These are phyloP conservation scores for Stephania japonica DNA, from an alignment of 164 flowering plant species.

Conservation along the genomic window DNA sequence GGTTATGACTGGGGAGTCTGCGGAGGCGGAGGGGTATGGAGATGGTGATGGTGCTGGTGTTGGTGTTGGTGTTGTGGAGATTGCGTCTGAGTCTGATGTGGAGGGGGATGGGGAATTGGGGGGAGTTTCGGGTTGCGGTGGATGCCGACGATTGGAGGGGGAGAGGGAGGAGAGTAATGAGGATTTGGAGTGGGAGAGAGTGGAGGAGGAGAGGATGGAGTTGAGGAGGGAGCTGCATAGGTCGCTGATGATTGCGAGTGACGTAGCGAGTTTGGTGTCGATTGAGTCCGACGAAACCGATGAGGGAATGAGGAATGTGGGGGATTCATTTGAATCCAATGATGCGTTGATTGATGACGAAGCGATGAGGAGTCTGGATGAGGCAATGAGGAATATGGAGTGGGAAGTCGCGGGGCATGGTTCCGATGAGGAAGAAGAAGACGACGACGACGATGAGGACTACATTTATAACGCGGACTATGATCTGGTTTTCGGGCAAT, in stretches of 20 bases:
- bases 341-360: too few relatives aligned
- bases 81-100: conserved; percentile 43
- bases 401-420: conserved; percentile 40
- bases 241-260: conserved; percentile 23
- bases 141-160: conserved; percentile 50
- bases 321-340: too few relatives aligned
- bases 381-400: conserved; percentile 17
- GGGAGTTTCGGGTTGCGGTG: conserved; percentile 26
- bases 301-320: neutral
- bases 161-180: conserved; percentile 31
- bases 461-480: conserved; percentile 26
- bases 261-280: conserved; percentile 29
- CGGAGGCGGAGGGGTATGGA: conserved; percentile 19
- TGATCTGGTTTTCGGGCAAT: conserved; percentile 39
- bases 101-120: conserved; percentile 21
- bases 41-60: conserved; percentile 16
- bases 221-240: conserved; percentile 47
- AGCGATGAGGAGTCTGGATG: conserved; percentile 4
- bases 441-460: conserved; percentile 27
- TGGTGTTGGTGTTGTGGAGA: conserved; percentile 25
- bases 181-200: conserved; percentile 69
- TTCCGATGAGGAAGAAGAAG: conserved; percentile 8
- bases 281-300: conserved; percentile 16
- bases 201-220: conserved; percentile 43
- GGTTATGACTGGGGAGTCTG: conserved; percentile 30